A percentile compares a stretch with the other conserved stretches of the same genome.
These are phyloP conservation scores for Eustoma russellianum DNA, from an alignment of 257 asterid genomes.

Conservation along the genomic window DNA sequence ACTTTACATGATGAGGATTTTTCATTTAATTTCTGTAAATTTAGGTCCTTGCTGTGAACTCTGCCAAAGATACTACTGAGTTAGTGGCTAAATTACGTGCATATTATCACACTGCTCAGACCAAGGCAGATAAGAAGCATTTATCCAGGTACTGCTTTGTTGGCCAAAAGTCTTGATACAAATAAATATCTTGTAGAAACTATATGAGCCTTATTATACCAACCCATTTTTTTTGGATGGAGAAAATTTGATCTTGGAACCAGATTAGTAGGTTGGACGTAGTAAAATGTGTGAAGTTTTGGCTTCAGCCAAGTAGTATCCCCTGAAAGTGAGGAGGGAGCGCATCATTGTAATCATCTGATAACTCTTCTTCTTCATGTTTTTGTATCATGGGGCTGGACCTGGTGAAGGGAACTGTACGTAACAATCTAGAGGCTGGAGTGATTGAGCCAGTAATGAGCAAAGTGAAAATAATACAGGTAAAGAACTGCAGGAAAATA, in stretches of 20 bases:
- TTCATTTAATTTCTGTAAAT: conserved; percentile 4
- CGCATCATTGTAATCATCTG: conserved; percentile 3
- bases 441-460: conserved; percentile 98
- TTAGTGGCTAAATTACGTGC: conserved; percentile 87
- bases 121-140: conserved; percentile 91
- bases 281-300: too few species aligned
- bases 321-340: too few species aligned
- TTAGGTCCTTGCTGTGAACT: conserved; percentile 96
- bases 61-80: conserved; percentile 98
- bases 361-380: neutral
- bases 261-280: too few species aligned
- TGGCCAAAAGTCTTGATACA: too few species aligned
- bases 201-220: too few species aligned
- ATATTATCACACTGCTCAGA: conserved; percentile 86
- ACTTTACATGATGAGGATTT: neutral
- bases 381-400: conserved; percentile 95
- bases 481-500: conserved; percentile 7
- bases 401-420: conserved; percentile 63
- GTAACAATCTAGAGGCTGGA: conserved; percentile 88
- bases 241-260: too few species aligned
- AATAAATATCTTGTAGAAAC: too few species aligned
- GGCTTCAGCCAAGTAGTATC: too few species aligned
- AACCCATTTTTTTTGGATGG: too few species aligned
- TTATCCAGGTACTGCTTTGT: conserved; percentile 55
- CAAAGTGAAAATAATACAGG: conserved; percentile 97